Base-by-base conservation (phyloP, 2,329 filamentous ascomycete genomes). In the Didymella pomorum region DNA sequence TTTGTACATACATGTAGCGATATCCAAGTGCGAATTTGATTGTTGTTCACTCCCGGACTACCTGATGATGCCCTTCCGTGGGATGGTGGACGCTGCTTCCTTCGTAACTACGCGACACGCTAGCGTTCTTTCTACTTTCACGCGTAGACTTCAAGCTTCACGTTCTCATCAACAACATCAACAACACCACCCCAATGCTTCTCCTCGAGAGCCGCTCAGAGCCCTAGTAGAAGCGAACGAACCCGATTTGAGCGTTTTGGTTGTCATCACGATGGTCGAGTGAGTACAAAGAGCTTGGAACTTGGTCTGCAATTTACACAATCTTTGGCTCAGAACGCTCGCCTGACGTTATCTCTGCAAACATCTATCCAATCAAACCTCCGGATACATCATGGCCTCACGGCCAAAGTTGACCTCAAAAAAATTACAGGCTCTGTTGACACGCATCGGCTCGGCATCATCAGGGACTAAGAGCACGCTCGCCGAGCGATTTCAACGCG, bases 401-500 rank as follows among this genome's bases (percentile, higher is more conserved):
- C 20, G 58, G n/a, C 48, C 58, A 3, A 18, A 61, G 26, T 31
- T 70, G 28, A 87, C 85, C 68, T 71, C 78, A 28, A 72, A 78
- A 41, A 79, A 86, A 45, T 77, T 92, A 21, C 86, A 87, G 68
- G 77, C 81, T 33, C 74, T 91, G 35, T 86, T 88, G 5, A 81
- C 82, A 53, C 81, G 82, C 60, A 89, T 86, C 55, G 89, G 88
- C 9, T 80, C 87, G 33, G 78, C 82, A 23, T 82, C 79, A 1
- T 80, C 84, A 0, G 89, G 89, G 5, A 85, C 82, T 4, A 92
- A 91, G 69, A 62, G 79, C 0, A 75, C 80, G 12, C 79, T 91
- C 4, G 68, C 80, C 11, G 66, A 77, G n/a, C 82, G 84, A 0
- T 78, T 91, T 18, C 67, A 78, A 28, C 69, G 77, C 52, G 78